Conservation (phyloP, 2,329 filamentous ascomycete genomes). For the Xylariaceae sp. region DNA sequence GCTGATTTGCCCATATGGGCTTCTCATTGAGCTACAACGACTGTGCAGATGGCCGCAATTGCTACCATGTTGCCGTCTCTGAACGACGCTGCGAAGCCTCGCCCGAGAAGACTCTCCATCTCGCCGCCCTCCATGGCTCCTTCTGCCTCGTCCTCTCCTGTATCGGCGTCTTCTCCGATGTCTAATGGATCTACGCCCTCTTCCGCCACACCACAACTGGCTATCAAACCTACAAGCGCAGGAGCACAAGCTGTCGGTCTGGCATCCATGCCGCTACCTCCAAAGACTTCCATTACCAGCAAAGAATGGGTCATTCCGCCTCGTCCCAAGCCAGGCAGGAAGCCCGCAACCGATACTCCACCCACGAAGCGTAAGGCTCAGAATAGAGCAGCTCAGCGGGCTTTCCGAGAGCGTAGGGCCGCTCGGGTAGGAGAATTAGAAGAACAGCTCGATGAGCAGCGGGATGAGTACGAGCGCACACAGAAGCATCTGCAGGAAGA, state of each 20-base stretch:
- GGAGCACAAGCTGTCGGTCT: slow-evolving; percentile 36
- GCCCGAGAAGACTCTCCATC: slow-evolving; percentile 28
- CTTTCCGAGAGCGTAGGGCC: slow-evolving; percentile 82
- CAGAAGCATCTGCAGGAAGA: slow-evolving; percentile 56
- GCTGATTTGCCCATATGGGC: neutral
- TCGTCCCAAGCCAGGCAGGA: slow-evolving; percentile 83
- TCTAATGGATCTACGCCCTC: slow-evolving; percentile 27
- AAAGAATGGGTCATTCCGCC: slow-evolving; percentile 86
- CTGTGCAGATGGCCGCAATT: slow-evolving; percentile 22
- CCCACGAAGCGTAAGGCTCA: slow-evolving; percentile 92
- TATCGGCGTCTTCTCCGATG: slow-evolving; percentile 25
- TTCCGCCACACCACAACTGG: slow-evolving; percentile 21
- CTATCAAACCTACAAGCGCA: slow-evolving; percentile 25
- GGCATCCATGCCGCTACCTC: slow-evolving; percentile 39
- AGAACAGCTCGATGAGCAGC: slow-evolving; percentile 60
- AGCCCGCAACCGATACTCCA: slow-evolving; percentile 89
- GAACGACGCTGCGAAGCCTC: slow-evolving; percentile 17
- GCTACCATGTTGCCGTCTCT: slow-evolving; percentile 16
- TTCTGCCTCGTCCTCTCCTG: slow-evolving; percentile 27
- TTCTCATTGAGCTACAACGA: neutral
- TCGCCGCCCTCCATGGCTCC: slow-evolving; percentile 25
- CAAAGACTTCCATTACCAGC: slow-evolving; percentile 62
- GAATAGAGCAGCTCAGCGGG: slow-evolving; percentile 86
- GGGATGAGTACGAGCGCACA: slow-evolving; percentile 52
- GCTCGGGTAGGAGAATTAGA: slow-evolving; percentile 76